Percentiles rank a stretch among this genome's conserved stretches.
Evolutionary conservation across 177 flowering plant genomes (phyloP).

Genomic region (Vitis hybrid): DNA sequence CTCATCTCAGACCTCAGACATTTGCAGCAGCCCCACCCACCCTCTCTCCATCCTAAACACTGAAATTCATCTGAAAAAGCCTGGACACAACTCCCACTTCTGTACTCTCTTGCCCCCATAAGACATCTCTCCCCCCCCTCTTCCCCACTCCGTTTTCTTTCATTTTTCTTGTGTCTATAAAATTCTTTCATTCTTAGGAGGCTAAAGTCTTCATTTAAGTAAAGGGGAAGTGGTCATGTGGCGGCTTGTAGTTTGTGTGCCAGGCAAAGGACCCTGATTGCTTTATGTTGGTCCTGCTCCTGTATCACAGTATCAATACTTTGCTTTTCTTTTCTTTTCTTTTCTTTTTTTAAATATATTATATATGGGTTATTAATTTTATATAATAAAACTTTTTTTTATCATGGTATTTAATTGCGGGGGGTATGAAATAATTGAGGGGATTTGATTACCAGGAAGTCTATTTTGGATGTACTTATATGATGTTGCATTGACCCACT

Average conservation of each 20-base stretch:
- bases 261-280: conserved; percentile 22
- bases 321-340: not conserved
- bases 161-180: not conserved
- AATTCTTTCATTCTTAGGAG: not conserved
- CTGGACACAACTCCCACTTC: conserved; percentile 42
- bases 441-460: conserved; percentile 30
- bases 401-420: no score
- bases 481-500: conserved; percentile 49
- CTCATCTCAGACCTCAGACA: no score
- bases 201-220: not conserved
- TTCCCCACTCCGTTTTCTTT: not conserved
- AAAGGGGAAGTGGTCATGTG: conserved; percentile 22
- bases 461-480: conserved; percentile 45
- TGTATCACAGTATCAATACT: not conserved
- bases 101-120: conserved; percentile 4
- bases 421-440: conserved; percentile 44
- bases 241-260: conserved; percentile 40
- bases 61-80: conserved; percentile 47
- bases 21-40: not conserved
- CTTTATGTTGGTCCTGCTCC: conserved; percentile 9
- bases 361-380: not conserved
- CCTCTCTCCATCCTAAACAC: conserved; percentile 9
- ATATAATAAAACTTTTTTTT: not conserved
- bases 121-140: not conserved
- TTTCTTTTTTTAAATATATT: conserved; percentile 4